Percentiles rank a stretch among this genome's conserved stretches.
These are phyloP conservation scores for Chalciporus sphaerocephalus DNA, from an alignment of 768 basidiomycete genomes.

Conservation along the genomic window DNA sequence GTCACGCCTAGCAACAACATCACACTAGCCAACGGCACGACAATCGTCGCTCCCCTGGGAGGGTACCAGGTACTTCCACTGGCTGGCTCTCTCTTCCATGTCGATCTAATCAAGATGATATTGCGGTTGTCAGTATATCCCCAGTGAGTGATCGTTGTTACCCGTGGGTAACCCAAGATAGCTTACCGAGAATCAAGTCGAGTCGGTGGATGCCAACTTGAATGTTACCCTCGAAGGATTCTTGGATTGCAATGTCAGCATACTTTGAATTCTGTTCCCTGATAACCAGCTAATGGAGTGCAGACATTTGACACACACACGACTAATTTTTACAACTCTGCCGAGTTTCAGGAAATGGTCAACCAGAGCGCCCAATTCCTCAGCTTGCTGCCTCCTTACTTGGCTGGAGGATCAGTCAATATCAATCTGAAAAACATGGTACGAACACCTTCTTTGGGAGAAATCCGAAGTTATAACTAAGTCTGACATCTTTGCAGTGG, in stretches of 20 bases:
- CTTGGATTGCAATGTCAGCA: constrained; percentile 51
- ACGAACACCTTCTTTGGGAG: neutral
- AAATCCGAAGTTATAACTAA: neutral
- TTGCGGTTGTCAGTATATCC: constrained; percentile 32
- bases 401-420: constrained; percentile 50
- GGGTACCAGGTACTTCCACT: constrained; percentile 56
- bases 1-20: constrained; percentile 41
- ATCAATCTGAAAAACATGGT: constrained; percentile 59
- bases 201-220: constrained; percentile 58
- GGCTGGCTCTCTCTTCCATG: constrained; percentile 12
- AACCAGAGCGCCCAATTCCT: constrained; percentile 47
- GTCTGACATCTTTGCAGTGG: constrained; percentile 34
- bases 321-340: constrained; percentile 51
- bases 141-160: constrained; percentile 31
- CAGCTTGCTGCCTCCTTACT: constrained; percentile 42
- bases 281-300: neutral
- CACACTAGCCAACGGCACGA: constrained; percentile 64
- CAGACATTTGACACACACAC: constrained; percentile 50
- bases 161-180: neutral
- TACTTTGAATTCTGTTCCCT: neutral
- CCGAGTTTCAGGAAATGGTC: constrained; percentile 44
- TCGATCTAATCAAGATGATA: neutral
- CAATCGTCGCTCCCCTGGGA: constrained; percentile 50
- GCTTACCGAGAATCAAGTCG: constrained; percentile 38
- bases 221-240: constrained; percentile 66